Evolutionary conservation across 306 rosid genomes (phyloP), one percentile per base, ranked within the genome.

Genomic region (Mimosa bimucronata): DNA sequence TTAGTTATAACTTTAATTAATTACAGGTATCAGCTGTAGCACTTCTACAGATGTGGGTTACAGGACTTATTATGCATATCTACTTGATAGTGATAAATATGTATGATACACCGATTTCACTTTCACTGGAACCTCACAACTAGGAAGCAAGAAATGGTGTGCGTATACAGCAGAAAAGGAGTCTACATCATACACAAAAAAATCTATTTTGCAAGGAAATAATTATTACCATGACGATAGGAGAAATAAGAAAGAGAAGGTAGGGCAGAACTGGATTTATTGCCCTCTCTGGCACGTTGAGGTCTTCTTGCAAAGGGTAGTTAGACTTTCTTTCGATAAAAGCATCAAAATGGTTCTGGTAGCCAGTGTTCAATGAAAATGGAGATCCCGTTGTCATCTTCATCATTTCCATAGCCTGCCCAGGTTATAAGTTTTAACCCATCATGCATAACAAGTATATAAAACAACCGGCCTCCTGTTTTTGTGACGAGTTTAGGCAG

Each of bases 351-450:
- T 82, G 89, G 58, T 85, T 88, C 87, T 85, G 87, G 85, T 87
- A 91, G 85, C 81, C 89, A 10, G 86, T 75, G 92, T 87, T 90
- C 87, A 57, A 38, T 86, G 75, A 87, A 74, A 74, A 79, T 23
- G 92, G 86, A 55, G 89, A 82, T 73, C 83, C 74, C 73, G 87
- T 64, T 16, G 83, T 85, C 29, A 91, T 30, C 88, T 89, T 94
- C 94, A 92, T 81, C 94, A 88, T 90, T 85, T 94, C 97, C 98
- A 94, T 94, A 71, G 98, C 98, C 98, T 94, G 90, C 81, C n/a
- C 44, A 82, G 58, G 77, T 66, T 46, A 30, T 9, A 80, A 80
- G 83, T 61, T 46, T 38, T 19, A 80, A 80, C 13, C 41, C 64
- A 11, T 65, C 67, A 74, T 64, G 45, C 72, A 74, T 64, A 29